phyloP scores from a whole-genome alignment of 371 early-diverging fungal species.

The Circinella umbellata region DNA sequence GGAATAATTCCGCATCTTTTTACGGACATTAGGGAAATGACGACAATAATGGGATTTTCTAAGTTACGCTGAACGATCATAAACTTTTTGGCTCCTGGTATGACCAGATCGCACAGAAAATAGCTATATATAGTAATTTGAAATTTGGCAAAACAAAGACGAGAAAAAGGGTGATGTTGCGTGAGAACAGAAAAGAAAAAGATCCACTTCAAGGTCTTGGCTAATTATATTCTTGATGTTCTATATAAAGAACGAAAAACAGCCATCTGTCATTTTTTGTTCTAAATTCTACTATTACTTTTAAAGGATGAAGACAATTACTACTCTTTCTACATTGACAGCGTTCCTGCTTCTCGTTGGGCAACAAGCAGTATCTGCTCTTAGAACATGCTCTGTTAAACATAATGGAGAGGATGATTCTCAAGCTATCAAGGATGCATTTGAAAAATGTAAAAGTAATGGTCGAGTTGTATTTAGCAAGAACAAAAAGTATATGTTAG shows the following conservation, averaged over 20 bases:
- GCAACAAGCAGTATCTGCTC: background rate
- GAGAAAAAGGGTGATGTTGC: background rate
- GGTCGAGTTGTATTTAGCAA: conserved; percentile 22
- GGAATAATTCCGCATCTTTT: background rate
- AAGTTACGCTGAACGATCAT: no score
- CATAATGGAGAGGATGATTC: conserved; percentile 23
- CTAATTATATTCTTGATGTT: no score
- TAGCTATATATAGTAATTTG: background rate
- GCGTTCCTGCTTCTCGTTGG: background rate
- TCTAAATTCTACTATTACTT: no score
- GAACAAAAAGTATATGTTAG: conserved; percentile 14
- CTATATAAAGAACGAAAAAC: no score
- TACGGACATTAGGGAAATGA: background rate
- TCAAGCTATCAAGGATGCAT: conserved; percentile 20
- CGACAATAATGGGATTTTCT: no score
- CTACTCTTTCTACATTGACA: background rate
- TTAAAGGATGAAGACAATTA: background rate
- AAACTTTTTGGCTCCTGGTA: no score
- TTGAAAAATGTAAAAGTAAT: conserved; percentile 21
- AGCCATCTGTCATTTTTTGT: no score
- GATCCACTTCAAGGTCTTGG: no score
- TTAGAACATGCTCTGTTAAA: conserved; percentile 12
- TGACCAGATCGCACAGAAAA: background rate
- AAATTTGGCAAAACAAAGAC: background rate
- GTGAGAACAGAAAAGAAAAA: background rate